Evolutionary conservation across 2,329 filamentous ascomycete genomes (phyloP), one percentile per base, ranked within the genome.

Genomic region (Thielaviopsis cerberus): DNA sequence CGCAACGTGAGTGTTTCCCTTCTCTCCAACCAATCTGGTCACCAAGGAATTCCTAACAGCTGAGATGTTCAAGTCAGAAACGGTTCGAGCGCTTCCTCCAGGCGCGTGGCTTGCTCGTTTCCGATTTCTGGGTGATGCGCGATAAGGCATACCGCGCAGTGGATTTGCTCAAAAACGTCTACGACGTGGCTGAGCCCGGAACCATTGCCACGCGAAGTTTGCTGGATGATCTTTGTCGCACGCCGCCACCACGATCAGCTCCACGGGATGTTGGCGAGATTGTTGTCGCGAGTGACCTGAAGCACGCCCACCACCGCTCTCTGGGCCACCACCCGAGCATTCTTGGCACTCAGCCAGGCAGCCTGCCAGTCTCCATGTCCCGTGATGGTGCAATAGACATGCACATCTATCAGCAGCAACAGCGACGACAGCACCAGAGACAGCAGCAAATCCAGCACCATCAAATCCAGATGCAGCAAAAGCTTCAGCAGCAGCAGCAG

Each of bases 81-180:
- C 73, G 82, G 63, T 86, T 83, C 64, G 80, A 83, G 67, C 77
- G 82, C 30, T 74, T 86, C 65, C 72, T 83, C 69, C 82, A 82
- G 66, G 69, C 75, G 8, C 72, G 82, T 62, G 74, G 73, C 25
- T 76, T 82, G 62, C 61, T 62, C 54, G 57, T 62, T 24, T 55
- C 57, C 45, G 56, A 61, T 41, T 58, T 61, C 37, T 57, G 57
- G 60, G 57, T 55, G 37, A 59, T 61, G 60, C 57, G 57, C 51
- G 60, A 59, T 22, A 53, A 57, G 24, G 60, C 55, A 24, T 51
- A 54, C 51, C 55, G 58, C 24, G 54, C 55, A 11, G 58, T 61
- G 15, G 60, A 61, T 15, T 55, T 56, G 22, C 58, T 59, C 34
- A 59, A 61, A 15, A 59, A 55, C 26, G 58, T 58, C 11, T 55